Conservation (phyloP, 1,284 basidiomycete genomes). For the Binderoboletus segoi region DNA sequence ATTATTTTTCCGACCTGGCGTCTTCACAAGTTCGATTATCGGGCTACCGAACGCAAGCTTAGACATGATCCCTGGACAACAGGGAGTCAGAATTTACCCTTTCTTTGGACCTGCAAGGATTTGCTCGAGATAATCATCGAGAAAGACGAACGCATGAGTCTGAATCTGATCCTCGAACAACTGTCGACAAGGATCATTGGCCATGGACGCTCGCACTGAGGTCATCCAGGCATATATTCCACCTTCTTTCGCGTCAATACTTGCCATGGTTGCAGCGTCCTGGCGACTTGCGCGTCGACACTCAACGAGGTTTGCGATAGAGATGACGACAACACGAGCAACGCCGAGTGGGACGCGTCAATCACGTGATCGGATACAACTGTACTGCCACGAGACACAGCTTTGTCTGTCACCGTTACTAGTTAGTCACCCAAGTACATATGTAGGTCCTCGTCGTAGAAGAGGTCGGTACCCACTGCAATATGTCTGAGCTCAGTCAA, state of each 20-base stretch:
- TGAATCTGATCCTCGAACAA: conserved; percentile 73
- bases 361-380: conserved; percentile 31
- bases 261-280: conserved; percentile 14
- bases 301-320: background rate
- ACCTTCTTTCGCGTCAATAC: conserved; percentile 7
- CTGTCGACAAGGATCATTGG: conserved; percentile 68
- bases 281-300: background rate
- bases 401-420: no score
- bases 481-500: conserved; percentile 16
- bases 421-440: no score
- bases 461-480: background rate
- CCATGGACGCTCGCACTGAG: conserved; percentile 65
- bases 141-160: conserved; percentile 71
- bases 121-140: conserved; percentile 75
- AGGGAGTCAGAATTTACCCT: conserved; percentile 46
- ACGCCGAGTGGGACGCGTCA: conserved; percentile 24
- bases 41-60: conserved; percentile 44
- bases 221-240: conserved; percentile 66
- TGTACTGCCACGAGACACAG: no score
- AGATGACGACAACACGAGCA: no score
- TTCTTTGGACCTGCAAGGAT: conserved; percentile 65
- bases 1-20: conserved; percentile 70
- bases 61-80: background rate
- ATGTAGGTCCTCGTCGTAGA: no score
- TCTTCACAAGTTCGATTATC: conserved; percentile 81